Evolutionary conservation across 805 yeast species (phyloP).

Genomic region (Candida ovalis): DNA sequence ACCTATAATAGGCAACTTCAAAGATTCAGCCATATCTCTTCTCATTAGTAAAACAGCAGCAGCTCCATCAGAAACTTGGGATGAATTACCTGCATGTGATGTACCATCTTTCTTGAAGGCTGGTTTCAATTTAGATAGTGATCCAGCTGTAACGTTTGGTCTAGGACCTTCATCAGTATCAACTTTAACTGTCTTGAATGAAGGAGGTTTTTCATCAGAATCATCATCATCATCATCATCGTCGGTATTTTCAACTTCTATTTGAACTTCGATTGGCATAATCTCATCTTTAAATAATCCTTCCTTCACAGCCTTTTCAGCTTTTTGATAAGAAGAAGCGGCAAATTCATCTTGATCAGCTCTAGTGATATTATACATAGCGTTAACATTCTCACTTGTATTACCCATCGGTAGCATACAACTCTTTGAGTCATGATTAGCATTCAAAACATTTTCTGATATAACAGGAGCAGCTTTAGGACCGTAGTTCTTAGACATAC

Average conservation of each 20-base stretch:
- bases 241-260: slow-evolving; percentile 50
- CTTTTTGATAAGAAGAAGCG: slow-evolving; percentile 80
- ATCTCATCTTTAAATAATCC: slow-evolving; percentile 90
- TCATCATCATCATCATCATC: slow-evolving; percentile 52
- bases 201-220: slow-evolving; percentile 6
- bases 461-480: slow-evolving; percentile 65
- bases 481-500: slow-evolving; percentile 91
- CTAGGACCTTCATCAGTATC: slow-evolving; percentile 75
- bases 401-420: slow-evolving; percentile 96
- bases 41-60: slow-evolving; percentile 84
- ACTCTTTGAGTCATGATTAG: slow-evolving; percentile 50
- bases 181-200: slow-evolving; percentile 29
- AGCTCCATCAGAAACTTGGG: slow-evolving; percentile 95
- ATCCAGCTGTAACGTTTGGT: slow-evolving; percentile 73
- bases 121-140: slow-evolving; percentile 73
- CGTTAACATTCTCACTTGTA: slow-evolving; percentile 88
- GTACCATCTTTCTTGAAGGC: slow-evolving; percentile 83
- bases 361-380: slow-evolving; percentile 60
- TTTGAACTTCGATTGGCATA: slow-evolving; percentile 66
- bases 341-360: slow-evolving; percentile 83
- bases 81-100: slow-evolving; percentile 95
- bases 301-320: slow-evolving; percentile 62
- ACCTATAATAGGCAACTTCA: slow-evolving; percentile 70
- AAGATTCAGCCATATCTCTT: slow-evolving; percentile 75
- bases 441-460: slow-evolving; percentile 42